A percentile compares a stretch with the other conserved stretches of the same genome.
Evolutionary conservation across 768 basidiomycete species (phyloP).

Genomic region (Collybia sordida): DNA sequence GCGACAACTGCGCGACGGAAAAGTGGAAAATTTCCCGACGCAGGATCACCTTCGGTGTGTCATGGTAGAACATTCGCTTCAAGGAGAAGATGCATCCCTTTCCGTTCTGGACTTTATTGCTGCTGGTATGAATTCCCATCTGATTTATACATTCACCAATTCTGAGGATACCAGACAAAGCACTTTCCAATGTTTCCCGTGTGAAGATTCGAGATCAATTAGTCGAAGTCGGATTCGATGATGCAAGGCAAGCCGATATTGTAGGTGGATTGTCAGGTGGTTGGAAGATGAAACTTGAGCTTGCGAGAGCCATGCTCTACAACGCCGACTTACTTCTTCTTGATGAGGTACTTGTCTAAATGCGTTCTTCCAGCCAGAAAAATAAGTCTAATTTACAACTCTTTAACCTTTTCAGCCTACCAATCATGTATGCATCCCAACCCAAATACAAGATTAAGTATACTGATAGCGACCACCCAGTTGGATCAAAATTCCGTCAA

Average conservation of each 20-base stretch:
- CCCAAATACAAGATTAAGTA: not conserved
- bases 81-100: conserved; percentile 86
- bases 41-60: conserved; percentile 83
- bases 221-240: conserved; percentile 88
- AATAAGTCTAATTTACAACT: conserved; percentile 3
- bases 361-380: not conserved
- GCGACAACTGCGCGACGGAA: conserved; percentile 92
- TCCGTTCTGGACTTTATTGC: conserved; percentile 90
- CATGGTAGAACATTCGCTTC: conserved; percentile 97
- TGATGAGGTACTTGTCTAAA: conserved; percentile 62
- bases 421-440: conserved; percentile 68
- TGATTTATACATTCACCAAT: conserved; percentile 1
- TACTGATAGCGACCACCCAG: conserved; percentile 32
- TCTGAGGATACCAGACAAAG: conserved; percentile 52
- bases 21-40: conserved; percentile 95
- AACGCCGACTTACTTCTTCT: conserved; percentile 83
- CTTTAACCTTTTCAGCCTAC: conserved; percentile 57
- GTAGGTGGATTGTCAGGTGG: conserved; percentile 94
- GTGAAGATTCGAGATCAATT: conserved; percentile 79
- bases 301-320: conserved; percentile 95
- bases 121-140: conserved; percentile 50
- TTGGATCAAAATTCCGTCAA: conserved; percentile 81
- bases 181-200: conserved; percentile 58
- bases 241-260: conserved; percentile 75
- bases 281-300: conserved; percentile 99